phyloP scores from a whole-genome alignment of 129 eudicot genomes.

The Kitagawia praeruptora region DNA sequence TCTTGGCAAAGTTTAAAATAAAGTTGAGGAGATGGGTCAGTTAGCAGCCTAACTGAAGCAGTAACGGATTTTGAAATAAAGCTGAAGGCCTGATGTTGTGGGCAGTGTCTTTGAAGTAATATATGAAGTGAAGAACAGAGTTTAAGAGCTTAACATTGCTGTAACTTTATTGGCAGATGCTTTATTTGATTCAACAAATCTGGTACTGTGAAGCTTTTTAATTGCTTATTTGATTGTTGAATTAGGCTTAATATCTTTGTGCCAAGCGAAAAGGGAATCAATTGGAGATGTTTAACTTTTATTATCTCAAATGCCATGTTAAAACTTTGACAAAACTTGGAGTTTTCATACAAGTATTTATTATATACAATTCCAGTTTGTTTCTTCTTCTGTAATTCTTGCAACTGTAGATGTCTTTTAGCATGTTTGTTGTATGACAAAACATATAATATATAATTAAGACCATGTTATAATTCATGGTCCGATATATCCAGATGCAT shows the following conservation, averaged over 20 bases:
- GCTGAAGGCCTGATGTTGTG: background rate
- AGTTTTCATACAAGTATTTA: background rate
- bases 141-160: background rate
- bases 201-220: background rate
- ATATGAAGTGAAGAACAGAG: background rate
- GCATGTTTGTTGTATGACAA: background rate
- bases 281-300: background rate
- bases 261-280: background rate
- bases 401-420: background rate
- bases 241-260: background rate
- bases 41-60: background rate
- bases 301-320: background rate
- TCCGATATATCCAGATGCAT: background rate
- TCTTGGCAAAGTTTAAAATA: constrained; percentile 3
- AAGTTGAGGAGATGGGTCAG: background rate
- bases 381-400: background rate
- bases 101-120: background rate
- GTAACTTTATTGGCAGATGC: background rate
- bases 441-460: no score
- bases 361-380: background rate
- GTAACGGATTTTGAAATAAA: background rate
- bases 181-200: background rate
- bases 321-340: background rate
- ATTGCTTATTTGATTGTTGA: background rate
- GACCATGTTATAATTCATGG: background rate